Evolutionary conservation across 257 asterid genomes (phyloP).

Genomic region (Prunella vulgaris): DNA sequence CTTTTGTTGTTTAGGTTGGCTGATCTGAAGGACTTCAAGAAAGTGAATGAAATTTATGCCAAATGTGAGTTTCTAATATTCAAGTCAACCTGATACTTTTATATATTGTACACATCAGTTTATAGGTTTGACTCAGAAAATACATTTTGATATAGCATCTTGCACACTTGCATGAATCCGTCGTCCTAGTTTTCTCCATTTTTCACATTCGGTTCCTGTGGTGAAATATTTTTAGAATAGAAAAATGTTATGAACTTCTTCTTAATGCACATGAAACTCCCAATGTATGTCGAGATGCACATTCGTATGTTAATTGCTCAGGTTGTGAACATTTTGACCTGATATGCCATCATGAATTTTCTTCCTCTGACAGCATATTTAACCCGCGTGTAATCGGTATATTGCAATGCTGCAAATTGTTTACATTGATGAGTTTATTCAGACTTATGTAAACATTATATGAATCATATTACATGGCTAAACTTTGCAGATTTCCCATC

Average conservation of each 20-base stretch:
- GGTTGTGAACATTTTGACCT: not conserved
- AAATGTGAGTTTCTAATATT: constrained; percentile 66
- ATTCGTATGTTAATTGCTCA: not conserved
- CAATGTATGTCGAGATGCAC: not conserved
- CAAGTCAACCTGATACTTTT: constrained; percentile 1
- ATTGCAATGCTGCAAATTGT: constrained; percentile 2
- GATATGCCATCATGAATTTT: not conserved
- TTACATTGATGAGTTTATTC: not conserved
- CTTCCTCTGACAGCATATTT: not conserved
- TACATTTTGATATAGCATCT: not conserved
- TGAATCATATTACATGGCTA: not conserved
- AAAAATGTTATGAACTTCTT: not conserved
- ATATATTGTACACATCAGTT: not conserved
- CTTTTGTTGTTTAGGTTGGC: constrained; percentile 62
- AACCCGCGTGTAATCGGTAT: not conserved
- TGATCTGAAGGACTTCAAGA: constrained; percentile 93
- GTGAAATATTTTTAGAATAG: not conserved
- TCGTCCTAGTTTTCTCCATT: not conserved
- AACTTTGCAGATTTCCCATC: constrained; percentile 65
- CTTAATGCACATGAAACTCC: not conserved
- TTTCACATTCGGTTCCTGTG: not conserved
- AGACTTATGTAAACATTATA: not conserved
- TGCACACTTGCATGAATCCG: not conserved
- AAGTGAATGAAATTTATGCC: constrained; percentile 88
- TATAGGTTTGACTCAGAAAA: not conserved